Conservation (phyloP, 225 moss, liverwort and hornwort genomes). For the Marchantia polymorpha region DNA sequence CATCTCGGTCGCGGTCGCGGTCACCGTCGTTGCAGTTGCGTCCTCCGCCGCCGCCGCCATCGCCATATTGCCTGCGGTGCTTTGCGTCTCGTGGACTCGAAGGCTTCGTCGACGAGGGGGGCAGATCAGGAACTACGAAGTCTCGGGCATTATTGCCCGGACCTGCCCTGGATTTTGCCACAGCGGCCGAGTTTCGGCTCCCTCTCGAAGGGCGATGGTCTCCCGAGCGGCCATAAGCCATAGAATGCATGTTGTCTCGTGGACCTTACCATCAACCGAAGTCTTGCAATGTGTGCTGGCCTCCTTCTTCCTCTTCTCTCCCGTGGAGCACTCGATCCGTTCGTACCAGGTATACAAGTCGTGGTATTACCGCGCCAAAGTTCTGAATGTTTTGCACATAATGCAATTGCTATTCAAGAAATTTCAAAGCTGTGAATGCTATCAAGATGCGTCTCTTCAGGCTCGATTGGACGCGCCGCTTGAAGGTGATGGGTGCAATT, state of each 20-base stretch:
- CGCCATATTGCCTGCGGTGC: background rate
- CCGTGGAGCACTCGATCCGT: background rate
- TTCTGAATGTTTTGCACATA: background rate
- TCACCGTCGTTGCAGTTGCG: background rate
- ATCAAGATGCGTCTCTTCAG: constrained; percentile 14
- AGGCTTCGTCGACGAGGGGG: background rate
- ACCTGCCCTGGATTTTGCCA: background rate
- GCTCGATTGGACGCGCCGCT: constrained; percentile 13
- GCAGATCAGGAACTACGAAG: constrained; percentile 14
- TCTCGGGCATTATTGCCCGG: background rate
- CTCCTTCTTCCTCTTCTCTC: background rate
- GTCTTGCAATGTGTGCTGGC: background rate
- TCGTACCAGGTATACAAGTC: background rate
- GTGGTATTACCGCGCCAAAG: background rate
- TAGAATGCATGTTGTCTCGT: constrained; percentile 17
- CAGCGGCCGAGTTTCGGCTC: constrained; percentile 14
- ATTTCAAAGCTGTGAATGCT: no score
- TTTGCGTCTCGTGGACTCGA: background rate
- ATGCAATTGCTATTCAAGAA: background rate
- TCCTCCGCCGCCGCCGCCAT: background rate
- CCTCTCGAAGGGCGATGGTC: constrained; percentile 23
- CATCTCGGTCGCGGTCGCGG: constrained; percentile 7
- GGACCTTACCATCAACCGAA: background rate
- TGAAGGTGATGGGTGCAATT: background rate
- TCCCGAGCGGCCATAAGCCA: constrained; percentile 15